Conservation (phyloP, 2,329 filamentous ascomycete genomes). For the Conoideocrella luteorostrata region DNA sequence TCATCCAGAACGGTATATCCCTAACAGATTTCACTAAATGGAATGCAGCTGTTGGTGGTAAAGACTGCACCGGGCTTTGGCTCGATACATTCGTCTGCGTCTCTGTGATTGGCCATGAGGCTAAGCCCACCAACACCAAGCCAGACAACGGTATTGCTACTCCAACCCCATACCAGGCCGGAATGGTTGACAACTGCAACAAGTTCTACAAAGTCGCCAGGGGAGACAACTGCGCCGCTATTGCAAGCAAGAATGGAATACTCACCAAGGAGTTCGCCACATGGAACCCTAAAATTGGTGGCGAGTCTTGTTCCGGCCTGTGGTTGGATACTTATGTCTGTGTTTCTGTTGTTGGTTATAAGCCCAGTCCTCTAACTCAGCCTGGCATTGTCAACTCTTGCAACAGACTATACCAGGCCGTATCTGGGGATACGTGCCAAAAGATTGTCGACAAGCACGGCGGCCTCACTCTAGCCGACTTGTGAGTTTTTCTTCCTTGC, state of each 20-base stretch:
- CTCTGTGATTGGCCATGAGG: no score
- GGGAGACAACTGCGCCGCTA: conserved; percentile 14
- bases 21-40: not conserved
- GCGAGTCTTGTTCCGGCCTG: conserved; percentile 17
- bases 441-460: no score
- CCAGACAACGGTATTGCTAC: not conserved
- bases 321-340: conserved; percentile 11
- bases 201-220: conserved; percentile 10
- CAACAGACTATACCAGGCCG: no score
- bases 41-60: no score
- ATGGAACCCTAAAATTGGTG: conserved; percentile 25
- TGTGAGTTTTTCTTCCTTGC: no score
- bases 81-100: no score
- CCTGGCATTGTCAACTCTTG: conserved; percentile 9
- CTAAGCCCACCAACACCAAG: no score
- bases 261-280: conserved; percentile 15
- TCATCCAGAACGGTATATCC: no score
- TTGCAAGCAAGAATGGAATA: conserved; percentile 14
- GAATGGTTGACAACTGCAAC: conserved; percentile 9
- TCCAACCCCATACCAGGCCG: conserved; percentile 1
- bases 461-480: no score
- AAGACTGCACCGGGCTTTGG: no score
- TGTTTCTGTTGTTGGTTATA: conserved; percentile 2
- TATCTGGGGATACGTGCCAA: no score
- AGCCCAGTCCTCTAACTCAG: conserved; percentile 1